Conservation (phyloP, 1,284 basidiomycete species). For the Sporisorium reilianum region DNA sequence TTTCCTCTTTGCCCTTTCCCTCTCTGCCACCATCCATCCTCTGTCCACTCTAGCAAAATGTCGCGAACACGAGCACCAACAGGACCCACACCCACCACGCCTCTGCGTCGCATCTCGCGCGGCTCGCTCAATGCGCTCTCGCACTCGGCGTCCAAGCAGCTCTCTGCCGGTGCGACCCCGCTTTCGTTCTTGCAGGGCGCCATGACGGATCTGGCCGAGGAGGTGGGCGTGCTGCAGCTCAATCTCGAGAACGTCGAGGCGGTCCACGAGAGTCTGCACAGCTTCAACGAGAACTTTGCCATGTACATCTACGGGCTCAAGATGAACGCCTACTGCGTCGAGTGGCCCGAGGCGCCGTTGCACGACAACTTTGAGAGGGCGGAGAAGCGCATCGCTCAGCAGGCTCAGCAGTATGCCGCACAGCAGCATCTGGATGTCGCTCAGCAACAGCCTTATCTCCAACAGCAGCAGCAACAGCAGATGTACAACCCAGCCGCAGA, state of each 20-base stretch:
- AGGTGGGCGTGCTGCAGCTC: slow-evolving; percentile 81
- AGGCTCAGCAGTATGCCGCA: slow-evolving; percentile 47
- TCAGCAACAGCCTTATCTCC: slow-evolving; percentile 12
- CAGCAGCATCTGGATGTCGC: slow-evolving; percentile 35
- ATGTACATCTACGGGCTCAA: slow-evolving; percentile 91
- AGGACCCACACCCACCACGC: slow-evolving; percentile 73
- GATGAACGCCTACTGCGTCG: slow-evolving; percentile 91
- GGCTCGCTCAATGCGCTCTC: slow-evolving; percentile 87
- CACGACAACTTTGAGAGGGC: slow-evolving; percentile 61
- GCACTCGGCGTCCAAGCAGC: slow-evolving; percentile 71
- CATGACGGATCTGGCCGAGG: slow-evolving; percentile 86
- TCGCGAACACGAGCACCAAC: slow-evolving; percentile 29
- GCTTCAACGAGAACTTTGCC: slow-evolving; percentile 92
- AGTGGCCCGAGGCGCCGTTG: slow-evolving; percentile 79
- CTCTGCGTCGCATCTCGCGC: slow-evolving; percentile 88
- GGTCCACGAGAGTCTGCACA: slow-evolving; percentile 81
- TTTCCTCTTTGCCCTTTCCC: neutral
- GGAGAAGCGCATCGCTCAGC: slow-evolving; percentile 50
- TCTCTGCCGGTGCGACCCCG: slow-evolving; percentile 73
- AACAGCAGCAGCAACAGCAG: slow-evolving; percentile 21
- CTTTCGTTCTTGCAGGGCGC: slow-evolving; percentile 87
- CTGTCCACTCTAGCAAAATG: slow-evolving; percentile 17
- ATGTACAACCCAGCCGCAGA: slow-evolving; percentile 45
- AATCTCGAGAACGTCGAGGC: slow-evolving; percentile 80
- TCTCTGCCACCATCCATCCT: slow-evolving; percentile 14